phyloP scores from a whole-genome alignment of 1,284 basidiomycete genomes.

The Pseudozyma tsukubaensis region DNA sequence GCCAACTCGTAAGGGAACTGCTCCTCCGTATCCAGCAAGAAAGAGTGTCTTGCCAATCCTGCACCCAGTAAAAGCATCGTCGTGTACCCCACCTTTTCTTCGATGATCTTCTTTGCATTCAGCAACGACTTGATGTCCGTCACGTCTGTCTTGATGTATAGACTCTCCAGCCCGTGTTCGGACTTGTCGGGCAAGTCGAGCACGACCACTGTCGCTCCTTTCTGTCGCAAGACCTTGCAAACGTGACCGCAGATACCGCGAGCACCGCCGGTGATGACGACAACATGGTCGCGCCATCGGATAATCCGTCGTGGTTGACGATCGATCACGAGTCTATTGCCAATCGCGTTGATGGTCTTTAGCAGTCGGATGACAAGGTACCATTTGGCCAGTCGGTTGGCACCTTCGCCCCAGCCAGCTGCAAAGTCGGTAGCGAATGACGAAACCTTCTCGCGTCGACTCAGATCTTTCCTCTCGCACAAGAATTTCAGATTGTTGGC shows the following conservation, averaged over 20 bases:
- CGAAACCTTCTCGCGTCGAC: conserved; percentile 20
- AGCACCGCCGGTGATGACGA: conserved; percentile 57
- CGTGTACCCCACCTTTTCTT: conserved; percentile 45
- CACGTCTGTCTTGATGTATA: conserved; percentile 53
- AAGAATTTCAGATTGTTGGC: conserved; percentile 33
- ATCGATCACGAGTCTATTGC: conserved; percentile 45
- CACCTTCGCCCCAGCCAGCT: conserved; percentile 22
- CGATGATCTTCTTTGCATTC: conserved; percentile 39
- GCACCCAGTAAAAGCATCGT: conserved; percentile 56
- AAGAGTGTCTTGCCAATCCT: conserved; percentile 48
- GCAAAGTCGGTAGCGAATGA: conserved; percentile 21
- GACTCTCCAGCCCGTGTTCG: conserved; percentile 42
- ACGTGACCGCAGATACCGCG: conserved; percentile 54
- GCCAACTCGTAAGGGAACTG: conserved; percentile 39
- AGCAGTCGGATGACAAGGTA: conserved; percentile 38
- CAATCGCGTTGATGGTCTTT: conserved; percentile 49
- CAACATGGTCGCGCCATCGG: conserved; percentile 50
- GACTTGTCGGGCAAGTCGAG: conserved; percentile 50
- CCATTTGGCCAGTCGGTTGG: conserved; percentile 25
- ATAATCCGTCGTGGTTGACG: conserved; percentile 31
- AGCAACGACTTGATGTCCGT: conserved; percentile 51
- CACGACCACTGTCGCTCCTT: conserved; percentile 52
- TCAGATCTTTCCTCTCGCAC: conserved; percentile 22
- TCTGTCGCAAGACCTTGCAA: conserved; percentile 32
- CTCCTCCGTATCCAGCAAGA: conserved; percentile 55